These are phyloP conservation scores for Penicillium chermesinum DNA, from an alignment of 495 filamentous ascomycete genomes.

Conservation along the genomic window DNA sequence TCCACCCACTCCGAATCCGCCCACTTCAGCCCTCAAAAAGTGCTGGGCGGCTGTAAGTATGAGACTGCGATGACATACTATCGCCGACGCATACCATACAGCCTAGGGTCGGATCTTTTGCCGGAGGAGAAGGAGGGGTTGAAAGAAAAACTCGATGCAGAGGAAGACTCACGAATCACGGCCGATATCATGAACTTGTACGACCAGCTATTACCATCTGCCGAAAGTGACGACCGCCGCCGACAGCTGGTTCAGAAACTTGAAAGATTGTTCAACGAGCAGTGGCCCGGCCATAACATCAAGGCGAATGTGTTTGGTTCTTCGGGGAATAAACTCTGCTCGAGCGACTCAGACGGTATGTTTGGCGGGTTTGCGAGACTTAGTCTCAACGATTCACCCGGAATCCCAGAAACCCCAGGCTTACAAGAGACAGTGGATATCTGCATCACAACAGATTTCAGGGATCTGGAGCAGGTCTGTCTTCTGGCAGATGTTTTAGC, in stretches of 20 bases:
- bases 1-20: constrained; percentile 88
- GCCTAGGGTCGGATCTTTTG: constrained; percentile 68
- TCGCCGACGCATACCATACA: constrained; percentile 84
- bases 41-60: constrained; percentile 66
- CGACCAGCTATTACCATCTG: constrained; percentile 74
- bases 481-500: constrained; percentile 78
- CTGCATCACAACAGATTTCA: constrained; percentile 88
- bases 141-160: constrained; percentile 62
- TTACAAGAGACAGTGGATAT: constrained; percentile 71
- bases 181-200: constrained; percentile 80
- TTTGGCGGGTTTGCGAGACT: constrained; percentile 15
- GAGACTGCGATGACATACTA: constrained; percentile 72
- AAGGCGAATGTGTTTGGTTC: constrained; percentile 93
- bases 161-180: constrained; percentile 73
- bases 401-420: not conserved
- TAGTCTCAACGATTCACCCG: no score
- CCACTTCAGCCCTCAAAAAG: constrained; percentile 57
- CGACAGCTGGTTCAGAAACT: constrained; percentile 75
- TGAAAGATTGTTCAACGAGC: constrained; percentile 75
- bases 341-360: constrained; percentile 93
- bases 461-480: constrained; percentile 79
- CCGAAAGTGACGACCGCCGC: constrained; percentile 70
- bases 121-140: constrained; percentile 60
- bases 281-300: constrained; percentile 90
- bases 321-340: constrained; percentile 90